Evolutionary conservation across 2,329 filamentous ascomycete genomes (phyloP).

Genomic region (Botryosphaeria dothidea): DNA sequence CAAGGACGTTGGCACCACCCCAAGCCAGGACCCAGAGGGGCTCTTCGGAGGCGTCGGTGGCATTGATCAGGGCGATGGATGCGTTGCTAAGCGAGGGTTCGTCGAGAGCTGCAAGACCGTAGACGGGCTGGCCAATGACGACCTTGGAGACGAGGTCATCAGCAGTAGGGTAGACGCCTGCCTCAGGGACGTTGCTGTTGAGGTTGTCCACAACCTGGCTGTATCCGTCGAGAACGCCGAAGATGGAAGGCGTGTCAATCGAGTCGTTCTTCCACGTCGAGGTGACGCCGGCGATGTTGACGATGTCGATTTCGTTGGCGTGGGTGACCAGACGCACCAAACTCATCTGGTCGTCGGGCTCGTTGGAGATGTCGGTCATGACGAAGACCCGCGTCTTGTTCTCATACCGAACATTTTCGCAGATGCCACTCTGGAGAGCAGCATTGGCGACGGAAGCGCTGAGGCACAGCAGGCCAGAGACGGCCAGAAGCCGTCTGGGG

Average conservation of each 20-base stretch:
- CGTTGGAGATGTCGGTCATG: slow-evolving; percentile 26
- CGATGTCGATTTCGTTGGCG: slow-evolving; percentile 26
- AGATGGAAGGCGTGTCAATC: slow-evolving; percentile 24
- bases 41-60: slow-evolving; percentile 31
- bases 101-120: slow-evolving; percentile 38
- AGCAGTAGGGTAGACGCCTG: slow-evolving; percentile 26
- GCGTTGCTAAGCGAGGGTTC: slow-evolving; percentile 24
- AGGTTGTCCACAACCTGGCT: slow-evolving; percentile 43
- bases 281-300: slow-evolving; percentile 24
- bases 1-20: slow-evolving; percentile 56
- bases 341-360: slow-evolving; percentile 26
- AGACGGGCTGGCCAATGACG: slow-evolving; percentile 38
- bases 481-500: neutral
- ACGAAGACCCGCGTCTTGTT: slow-evolving; percentile 22
- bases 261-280: slow-evolving; percentile 24
- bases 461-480: slow-evolving; percentile 4
- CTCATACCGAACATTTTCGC: slow-evolving; percentile 7
- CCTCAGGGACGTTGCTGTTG: slow-evolving; percentile 36
- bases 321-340: slow-evolving; percentile 25
- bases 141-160: slow-evolving; percentile 21
- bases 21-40: slow-evolving; percentile 53
- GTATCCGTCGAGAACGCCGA: slow-evolving; percentile 31
- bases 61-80: slow-evolving; percentile 27
- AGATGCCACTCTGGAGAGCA: neutral
- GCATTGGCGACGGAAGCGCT: neutral